phyloP scores from a whole-genome alignment of 441 rosid genomes.

The Croton setiger region DNA sequence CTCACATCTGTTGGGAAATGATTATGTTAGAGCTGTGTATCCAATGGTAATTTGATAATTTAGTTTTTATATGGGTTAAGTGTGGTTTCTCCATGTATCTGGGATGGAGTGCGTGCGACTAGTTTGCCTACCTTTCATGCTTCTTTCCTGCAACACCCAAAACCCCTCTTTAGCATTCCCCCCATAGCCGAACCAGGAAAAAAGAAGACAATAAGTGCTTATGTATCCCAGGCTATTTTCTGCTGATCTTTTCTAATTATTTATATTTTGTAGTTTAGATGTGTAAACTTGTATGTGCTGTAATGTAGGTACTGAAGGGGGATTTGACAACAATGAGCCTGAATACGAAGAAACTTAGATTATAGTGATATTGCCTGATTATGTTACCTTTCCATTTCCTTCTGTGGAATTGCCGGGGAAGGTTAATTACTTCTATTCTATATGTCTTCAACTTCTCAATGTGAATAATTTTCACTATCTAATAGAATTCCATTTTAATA shows the following conservation, averaged over 20 bases:
- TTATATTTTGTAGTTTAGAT: conserved; percentile 1
- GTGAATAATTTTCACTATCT: background rate
- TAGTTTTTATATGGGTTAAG: background rate
- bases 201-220: too few species aligned
- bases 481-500: conserved; percentile 13
- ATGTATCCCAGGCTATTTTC: background rate
- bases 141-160: too few species aligned
- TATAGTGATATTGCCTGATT: conserved; percentile 74
- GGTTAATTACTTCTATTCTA: conserved; percentile 35
- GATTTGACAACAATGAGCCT: conserved; percentile 81
- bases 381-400: conserved; percentile 75
- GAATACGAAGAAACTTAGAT: conserved; percentile 71
- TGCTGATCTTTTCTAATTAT: background rate
- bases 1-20: background rate
- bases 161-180: too few species aligned
- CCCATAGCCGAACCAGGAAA: too few species aligned
- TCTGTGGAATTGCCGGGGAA: conserved; percentile 95
- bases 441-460: background rate
- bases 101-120: background rate
- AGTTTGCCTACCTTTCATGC: too few species aligned
- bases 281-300: conserved; percentile 6
- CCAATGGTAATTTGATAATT: background rate
- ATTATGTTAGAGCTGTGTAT: background rate
- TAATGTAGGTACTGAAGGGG: conserved; percentile 78
- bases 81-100: background rate